These are phyloP conservation scores for Rutstroemia sp. DNA, from an alignment of 2,329 filamentous ascomycete genomes.

Conservation along the genomic window DNA sequence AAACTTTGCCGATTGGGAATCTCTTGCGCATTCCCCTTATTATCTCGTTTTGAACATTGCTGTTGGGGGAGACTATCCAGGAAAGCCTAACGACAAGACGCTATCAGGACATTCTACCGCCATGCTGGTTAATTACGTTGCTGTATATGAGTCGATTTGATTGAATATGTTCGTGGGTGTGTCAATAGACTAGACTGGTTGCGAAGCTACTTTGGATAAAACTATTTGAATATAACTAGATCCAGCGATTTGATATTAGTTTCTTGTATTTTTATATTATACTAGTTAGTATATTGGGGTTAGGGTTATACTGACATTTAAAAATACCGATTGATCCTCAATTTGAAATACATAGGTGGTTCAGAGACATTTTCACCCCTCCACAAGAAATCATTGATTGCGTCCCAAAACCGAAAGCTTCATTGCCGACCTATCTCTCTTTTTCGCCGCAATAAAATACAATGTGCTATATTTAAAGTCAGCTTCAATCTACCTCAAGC, in stretches of 20 bases:
- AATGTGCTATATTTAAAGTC: neutral
- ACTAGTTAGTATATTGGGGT: too few species aligned
- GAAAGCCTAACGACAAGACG: slow-evolving; percentile 10
- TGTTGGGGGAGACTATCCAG: slow-evolving; percentile 18
- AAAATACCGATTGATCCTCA: too few species aligned
- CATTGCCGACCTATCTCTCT: neutral
- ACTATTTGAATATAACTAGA: too few species aligned
- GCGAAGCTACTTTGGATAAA: too few species aligned
- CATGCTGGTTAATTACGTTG: slow-evolving; percentile 21
- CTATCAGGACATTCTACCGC: slow-evolving; percentile 11
- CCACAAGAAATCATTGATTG: too few species aligned
- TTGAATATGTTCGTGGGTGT: too few species aligned
- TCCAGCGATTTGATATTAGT: too few species aligned
- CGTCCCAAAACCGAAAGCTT: neutral
- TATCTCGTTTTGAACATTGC: slow-evolving; percentile 19
- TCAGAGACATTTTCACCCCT: too few species aligned
- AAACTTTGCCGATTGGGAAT: slow-evolving; percentile 10
- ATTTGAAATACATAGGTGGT: too few species aligned
- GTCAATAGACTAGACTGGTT: too few species aligned
- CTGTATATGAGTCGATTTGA: slow-evolving; percentile 9
- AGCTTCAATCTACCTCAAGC: neutral
- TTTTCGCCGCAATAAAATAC: neutral
- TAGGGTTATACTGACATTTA: too few species aligned
- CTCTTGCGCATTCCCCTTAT: slow-evolving; percentile 10
- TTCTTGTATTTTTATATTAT: too few species aligned